Conservation (phyloP, 106 monocot species). For the Dendrobium nobile region DNA sequence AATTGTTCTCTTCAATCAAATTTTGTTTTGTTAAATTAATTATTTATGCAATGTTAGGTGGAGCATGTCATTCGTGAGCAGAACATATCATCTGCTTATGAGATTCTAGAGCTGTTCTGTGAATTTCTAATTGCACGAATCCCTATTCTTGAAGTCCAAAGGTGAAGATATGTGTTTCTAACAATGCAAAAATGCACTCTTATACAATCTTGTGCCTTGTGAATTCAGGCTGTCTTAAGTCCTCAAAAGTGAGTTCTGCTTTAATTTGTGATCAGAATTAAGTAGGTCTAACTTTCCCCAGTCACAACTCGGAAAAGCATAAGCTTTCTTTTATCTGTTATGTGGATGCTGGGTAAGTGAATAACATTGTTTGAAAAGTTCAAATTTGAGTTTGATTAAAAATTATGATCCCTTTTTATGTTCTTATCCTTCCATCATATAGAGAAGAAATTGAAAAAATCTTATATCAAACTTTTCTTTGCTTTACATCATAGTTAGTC, state of each 20-base stretch:
- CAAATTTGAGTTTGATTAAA: neutral
- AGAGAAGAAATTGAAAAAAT: no score
- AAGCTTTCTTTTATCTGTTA: neutral
- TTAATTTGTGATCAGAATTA: neutral
- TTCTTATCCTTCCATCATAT: no score
- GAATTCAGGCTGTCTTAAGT: neutral
- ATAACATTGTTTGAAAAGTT: neutral
- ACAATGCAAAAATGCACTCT: neutral
- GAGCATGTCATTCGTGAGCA: conserved; percentile 93
- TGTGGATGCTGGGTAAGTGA: neutral
- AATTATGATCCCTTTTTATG: no score
- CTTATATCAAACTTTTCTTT: no score
- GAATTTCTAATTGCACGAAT: conserved; percentile 92
- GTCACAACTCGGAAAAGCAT: neutral
- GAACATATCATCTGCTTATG: conserved; percentile 83
- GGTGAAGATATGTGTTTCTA: conserved; percentile 26
- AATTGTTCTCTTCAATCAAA: neutral
- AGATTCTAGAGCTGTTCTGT: conserved; percentile 87
- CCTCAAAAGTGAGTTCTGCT: neutral
- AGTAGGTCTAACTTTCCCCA: neutral
- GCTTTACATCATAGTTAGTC: no score
- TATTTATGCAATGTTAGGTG: conserved; percentile 42
- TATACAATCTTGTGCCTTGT: neutral
- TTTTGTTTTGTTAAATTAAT: conserved; percentile 2
- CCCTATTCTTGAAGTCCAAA: conserved; percentile 84